Evolutionary conservation across 2,329 filamentous ascomycete species (phyloP), one percentile per base, ranked within the genome.

Genomic region (Diplodia seriata): DNA sequence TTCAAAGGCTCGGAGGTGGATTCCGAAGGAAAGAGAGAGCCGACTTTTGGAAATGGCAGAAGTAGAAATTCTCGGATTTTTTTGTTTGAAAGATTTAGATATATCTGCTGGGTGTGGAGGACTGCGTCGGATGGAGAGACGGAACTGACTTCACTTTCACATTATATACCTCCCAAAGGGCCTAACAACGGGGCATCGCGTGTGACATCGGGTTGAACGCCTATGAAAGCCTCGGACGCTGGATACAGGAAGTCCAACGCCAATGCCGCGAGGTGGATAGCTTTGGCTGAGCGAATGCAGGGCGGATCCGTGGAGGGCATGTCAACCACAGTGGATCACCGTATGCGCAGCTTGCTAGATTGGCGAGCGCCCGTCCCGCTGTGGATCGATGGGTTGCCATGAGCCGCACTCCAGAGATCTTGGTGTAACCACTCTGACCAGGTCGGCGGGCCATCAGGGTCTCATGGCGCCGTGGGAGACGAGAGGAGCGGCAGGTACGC

Each of bases 331-430:
- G 29, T 63, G 40, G 59, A 63, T 51, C 59, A 23, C 43, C 12
- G 8, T 26, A 63, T 63, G 59, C 59, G 47, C 59, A 63, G 47
- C 43, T 63, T 38, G 26, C 59, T 63, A 63, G 59, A 63, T 63
- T 63, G 18, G 59, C 59, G 47, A 63, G 31, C 59, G 59, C 59
- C 59, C 43, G 18, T 63, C 43, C 59, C 43, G 59, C 59, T 9
- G 59, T 63, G 59, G 59, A 63, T 63, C 59, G 59, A 63, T 63
- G 47, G 59, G 59, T 63, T 43, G 26, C 29, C 43, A 47, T 63
- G 59, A 63, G 59, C 59, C 59, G 59, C 59, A 63, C 5, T 29
- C 26, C 47, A 51, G 29, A 33, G 59, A 63, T 63, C 43, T 36
- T 12, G 40, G 59, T 51, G 31, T 14, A 33, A 50, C 57, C 26